Base-by-base conservation (phyloP, 2,329 filamentous ascomycete genomes). In the Aspergillus alliaceus region DNA sequence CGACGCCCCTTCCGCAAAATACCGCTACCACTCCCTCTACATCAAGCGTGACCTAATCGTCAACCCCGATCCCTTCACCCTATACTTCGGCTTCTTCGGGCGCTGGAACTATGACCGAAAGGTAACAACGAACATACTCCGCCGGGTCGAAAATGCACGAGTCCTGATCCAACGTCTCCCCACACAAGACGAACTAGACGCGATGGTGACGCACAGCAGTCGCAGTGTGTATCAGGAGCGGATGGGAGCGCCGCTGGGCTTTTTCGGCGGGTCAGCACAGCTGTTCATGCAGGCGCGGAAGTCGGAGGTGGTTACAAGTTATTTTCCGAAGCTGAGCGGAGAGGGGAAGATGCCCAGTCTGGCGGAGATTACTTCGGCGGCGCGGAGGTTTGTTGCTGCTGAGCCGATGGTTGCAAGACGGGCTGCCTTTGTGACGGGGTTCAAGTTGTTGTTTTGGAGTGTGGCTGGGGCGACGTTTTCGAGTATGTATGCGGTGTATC, bases 141-240 rank as follows among this genome's bases (percentile, higher is more conserved):
- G 61, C 2, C 65, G 66, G 7, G 52, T 71, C 2, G 65, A 69
- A 15, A 60, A 62, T 11, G 56, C 53, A 15, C 63, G 63, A 20
- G 57, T 66, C 18, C 9, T 68, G 5, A 56, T 69, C 1, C 63
- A 67, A 25, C 68, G 73, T 9, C 22, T 54, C 6, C 65, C 66
- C 2, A 73, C 70, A 2, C 73, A 76, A 54, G 65, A 68, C 8
- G 73, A 76, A 52, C 46, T 74, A 22, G 72, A 75, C 58, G 67
- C 66, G 20, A 62, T 72, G 34, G 64, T 69, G 20, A 56, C 59
- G n/a, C 58, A 63, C 40, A 37, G 51, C 48, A 65, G 67, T 22
- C 59, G 51, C 2, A 24, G 40, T 29, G n/a, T 69, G 1, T 68
- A 71, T 58, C 49, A 65, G 34, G 27, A 51, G n/a, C 60, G 65